phyloP scores from a whole-genome alignment of 192 early-diverging fungal species.

The Oehlia diaphana region DNA sequence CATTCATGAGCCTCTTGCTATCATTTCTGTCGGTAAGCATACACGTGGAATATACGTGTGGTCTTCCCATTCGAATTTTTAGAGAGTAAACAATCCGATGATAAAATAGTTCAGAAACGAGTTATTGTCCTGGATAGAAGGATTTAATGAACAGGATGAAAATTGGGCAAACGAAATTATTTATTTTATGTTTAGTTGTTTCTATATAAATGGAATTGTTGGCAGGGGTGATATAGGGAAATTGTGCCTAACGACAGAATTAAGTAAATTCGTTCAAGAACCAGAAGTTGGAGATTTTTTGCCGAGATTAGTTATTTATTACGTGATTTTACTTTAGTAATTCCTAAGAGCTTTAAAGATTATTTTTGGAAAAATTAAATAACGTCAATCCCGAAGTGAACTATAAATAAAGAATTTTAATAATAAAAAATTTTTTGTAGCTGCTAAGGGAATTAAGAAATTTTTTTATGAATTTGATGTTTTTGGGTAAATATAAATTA shows the following conservation, averaged over 20 bases:
- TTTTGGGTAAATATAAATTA: neutral
- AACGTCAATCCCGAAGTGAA: conserved; percentile 12
- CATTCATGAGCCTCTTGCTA: conserved; percentile 11
- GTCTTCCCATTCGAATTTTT: conserved; percentile 3
- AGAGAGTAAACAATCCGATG: neutral
- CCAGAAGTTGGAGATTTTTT: neutral
- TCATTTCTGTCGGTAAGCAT: neutral
- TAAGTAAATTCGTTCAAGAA: conserved; percentile 15
- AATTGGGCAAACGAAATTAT: conserved; percentile 18
- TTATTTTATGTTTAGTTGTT: conserved; percentile 20
- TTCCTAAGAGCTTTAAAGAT: neutral
- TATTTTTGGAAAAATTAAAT: conserved; percentile 13
- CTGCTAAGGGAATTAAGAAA: neutral
- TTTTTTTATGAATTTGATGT: neutral
- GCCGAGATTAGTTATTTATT: conserved; percentile 16
- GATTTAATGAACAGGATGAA: conserved; percentile 18
- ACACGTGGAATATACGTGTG: conserved; percentile 17
- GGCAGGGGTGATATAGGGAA: conserved; percentile 6
- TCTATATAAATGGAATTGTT: conserved; percentile 22
- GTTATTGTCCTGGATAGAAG: conserved; percentile 17
- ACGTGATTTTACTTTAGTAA: conserved; percentile 6
- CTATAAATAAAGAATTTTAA: neutral
- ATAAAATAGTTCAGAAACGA: neutral
- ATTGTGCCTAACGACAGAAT: conserved; percentile 19
- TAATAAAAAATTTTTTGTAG: neutral